Conservation (phyloP, 2,329 filamentous ascomycete species). For the Aspergillus sp. region DNA sequence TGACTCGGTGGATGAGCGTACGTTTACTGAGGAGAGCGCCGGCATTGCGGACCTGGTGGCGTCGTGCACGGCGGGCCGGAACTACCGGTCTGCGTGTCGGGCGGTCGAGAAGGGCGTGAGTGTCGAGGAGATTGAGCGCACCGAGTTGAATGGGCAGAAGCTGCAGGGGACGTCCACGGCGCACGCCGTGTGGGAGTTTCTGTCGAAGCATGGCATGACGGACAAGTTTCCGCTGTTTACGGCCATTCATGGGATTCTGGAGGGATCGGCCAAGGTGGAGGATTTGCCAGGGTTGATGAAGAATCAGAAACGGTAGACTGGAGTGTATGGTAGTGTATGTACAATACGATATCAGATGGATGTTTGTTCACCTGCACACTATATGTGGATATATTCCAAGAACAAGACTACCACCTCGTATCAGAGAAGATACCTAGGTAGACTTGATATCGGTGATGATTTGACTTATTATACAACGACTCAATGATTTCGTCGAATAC, state of each 20-base stretch:
- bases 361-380: too few species aligned
- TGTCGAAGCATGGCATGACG: slow-evolving; percentile 11
- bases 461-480: too few species aligned
- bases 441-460: too few species aligned
- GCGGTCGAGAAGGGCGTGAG: slow-evolving; percentile 17
- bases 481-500: too few species aligned
- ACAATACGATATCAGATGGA: too few species aligned
- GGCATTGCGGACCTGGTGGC: slow-evolving; percentile 22
- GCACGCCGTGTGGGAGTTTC: slow-evolving; percentile 10
- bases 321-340: too few species aligned
- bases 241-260: slow-evolving; percentile 5
- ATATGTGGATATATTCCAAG: too few species aligned
- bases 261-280: neutral
- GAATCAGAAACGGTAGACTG: neutral
- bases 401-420: too few species aligned
- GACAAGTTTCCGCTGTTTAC: slow-evolving; percentile 16
- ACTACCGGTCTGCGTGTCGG: slow-evolving; percentile 16
- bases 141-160: slow-evolving; percentile 18
- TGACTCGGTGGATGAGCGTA: slow-evolving; percentile 14
- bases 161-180: slow-evolving; percentile 18
- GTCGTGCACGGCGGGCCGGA: slow-evolving; percentile 14
- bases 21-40: slow-evolving; percentile 22
- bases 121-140: slow-evolving; percentile 15
- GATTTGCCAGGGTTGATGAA: slow-evolving; percentile 1
- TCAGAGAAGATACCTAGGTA: too few species aligned